A percentile compares a stretch with the other conserved stretches of the same genome.
Conservation (phyloP, 805 yeast genomes). For the Blastobotrys terrestris region DNA sequence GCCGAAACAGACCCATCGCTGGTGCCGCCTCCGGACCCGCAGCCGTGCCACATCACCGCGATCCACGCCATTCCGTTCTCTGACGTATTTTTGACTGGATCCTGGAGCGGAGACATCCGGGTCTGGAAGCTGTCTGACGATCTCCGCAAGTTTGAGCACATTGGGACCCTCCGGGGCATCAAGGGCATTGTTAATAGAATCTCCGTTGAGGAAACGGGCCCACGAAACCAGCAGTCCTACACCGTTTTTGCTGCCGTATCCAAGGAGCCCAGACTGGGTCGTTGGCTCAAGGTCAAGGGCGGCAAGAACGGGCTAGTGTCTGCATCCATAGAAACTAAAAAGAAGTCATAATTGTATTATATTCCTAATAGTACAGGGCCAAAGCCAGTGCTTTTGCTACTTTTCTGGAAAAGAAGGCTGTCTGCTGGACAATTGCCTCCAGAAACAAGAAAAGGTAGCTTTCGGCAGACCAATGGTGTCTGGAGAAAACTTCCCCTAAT, state of each 20-base stretch:
- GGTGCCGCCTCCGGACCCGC: constrained; percentile 47
- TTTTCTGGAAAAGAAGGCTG: too few relatives aligned
- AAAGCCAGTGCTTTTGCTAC: not conserved
- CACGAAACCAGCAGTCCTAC: constrained; percentile 40
- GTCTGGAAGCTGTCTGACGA: constrained; percentile 73
- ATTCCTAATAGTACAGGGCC: not conserved
- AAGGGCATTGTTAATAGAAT: constrained; percentile 50
- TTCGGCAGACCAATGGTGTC: too few relatives aligned
- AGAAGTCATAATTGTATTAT: not conserved
- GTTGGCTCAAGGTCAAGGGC: constrained; percentile 65
- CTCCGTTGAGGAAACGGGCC: constrained; percentile 19
- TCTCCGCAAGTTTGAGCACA: constrained; percentile 49
- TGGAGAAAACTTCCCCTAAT: too few relatives aligned
- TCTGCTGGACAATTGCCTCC: too few relatives aligned
- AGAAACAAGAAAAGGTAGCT: too few relatives aligned
- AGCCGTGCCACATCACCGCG: constrained; percentile 83
- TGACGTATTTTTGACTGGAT: constrained; percentile 80
- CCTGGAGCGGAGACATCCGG: constrained; percentile 72
- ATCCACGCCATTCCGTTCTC: constrained; percentile 78
- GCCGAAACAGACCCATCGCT: constrained; percentile 36
- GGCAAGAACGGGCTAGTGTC: constrained; percentile 67
- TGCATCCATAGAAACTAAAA: constrained; percentile 12
- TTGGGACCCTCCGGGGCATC: constrained; percentile 54
- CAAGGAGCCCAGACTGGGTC: constrained; percentile 83
- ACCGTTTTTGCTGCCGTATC: constrained; percentile 50